Evolutionary conservation across 2,329 filamentous ascomycete genomes (phyloP).

Genomic region (Fusarium globosum): DNA sequence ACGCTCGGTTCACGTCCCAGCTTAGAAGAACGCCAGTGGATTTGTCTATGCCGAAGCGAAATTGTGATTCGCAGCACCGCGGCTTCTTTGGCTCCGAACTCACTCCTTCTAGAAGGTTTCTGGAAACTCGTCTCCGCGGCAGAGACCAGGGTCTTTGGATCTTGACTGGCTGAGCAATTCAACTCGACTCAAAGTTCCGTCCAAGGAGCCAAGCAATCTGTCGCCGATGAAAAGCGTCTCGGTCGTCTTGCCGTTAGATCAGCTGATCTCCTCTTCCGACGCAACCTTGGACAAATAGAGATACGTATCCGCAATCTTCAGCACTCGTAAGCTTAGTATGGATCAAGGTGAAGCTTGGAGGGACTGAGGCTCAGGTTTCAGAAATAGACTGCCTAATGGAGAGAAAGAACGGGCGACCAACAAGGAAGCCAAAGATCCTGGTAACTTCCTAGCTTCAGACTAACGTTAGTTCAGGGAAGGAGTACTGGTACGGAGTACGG

Average conservation of each 20-base stretch:
- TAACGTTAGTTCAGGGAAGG: background rate
- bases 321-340: background rate
- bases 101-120: conserved; percentile 46
- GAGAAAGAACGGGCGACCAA: background rate
- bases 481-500: background rate
- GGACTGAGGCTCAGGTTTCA: conserved; percentile 19
- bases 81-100: conserved; percentile 23
- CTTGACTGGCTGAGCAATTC: conserved; percentile 35
- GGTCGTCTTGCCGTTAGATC: conserved; percentile 18
- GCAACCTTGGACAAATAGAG: conserved; percentile 6
- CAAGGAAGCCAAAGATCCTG: conserved; percentile 2
- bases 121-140: conserved; percentile 38
- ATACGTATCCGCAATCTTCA: conserved; percentile 14
- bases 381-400: background rate
- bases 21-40: conserved; percentile 25
- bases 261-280: conserved; percentile 18
- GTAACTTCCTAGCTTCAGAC: background rate
- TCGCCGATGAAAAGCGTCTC: conserved; percentile 10
- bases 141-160: conserved; percentile 23
- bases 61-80: conserved; percentile 38
- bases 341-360: conserved; percentile 1
- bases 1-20: conserved; percentile 18
- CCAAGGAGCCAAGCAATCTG: conserved; percentile 35
- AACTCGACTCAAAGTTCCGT: conserved; percentile 44
- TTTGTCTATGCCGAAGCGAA: conserved; percentile 33